Conservation (phyloP, 2,329 filamentous ascomycete species). For the Fusarium compactum region DNA sequence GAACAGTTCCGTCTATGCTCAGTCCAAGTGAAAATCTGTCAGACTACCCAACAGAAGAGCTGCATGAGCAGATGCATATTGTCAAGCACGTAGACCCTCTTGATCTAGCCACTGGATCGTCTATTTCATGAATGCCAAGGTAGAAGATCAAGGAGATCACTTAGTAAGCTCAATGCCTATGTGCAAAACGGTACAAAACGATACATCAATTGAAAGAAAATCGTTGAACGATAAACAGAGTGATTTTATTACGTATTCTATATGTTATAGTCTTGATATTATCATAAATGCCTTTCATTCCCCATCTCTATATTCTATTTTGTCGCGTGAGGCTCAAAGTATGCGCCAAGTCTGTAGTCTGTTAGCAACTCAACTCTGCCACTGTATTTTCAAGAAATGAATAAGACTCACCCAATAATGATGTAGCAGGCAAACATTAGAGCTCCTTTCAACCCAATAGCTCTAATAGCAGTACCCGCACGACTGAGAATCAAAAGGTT, state of each 20-base stretch:
- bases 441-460: constrained; percentile 65
- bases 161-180: not conserved
- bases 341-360: constrained; percentile 18
- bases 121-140: too few species aligned
- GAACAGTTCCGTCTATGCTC: too few species aligned
- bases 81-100: too few species aligned
- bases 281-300: constrained; percentile 11
- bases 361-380: not conserved
- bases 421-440: constrained; percentile 66
- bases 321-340: constrained; percentile 30
- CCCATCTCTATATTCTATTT: constrained; percentile 1
- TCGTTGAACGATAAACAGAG: not conserved
- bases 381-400: too few species aligned
- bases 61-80: too few species aligned
- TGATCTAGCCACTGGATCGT: too few species aligned
- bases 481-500: constrained; percentile 82
- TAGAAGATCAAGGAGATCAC: constrained; percentile 3
- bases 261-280: constrained; percentile 28
- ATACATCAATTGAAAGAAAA: too few species aligned
- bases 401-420: constrained; percentile 57
- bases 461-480: constrained; percentile 72
- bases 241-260: constrained; percentile 8
- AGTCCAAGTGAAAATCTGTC: too few species aligned
- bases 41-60: too few species aligned
- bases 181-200: too few species aligned